These are phyloP conservation scores for Hansenula anomala DNA, from an alignment of 1,139 yeast species.

Conservation along the genomic window DNA sequence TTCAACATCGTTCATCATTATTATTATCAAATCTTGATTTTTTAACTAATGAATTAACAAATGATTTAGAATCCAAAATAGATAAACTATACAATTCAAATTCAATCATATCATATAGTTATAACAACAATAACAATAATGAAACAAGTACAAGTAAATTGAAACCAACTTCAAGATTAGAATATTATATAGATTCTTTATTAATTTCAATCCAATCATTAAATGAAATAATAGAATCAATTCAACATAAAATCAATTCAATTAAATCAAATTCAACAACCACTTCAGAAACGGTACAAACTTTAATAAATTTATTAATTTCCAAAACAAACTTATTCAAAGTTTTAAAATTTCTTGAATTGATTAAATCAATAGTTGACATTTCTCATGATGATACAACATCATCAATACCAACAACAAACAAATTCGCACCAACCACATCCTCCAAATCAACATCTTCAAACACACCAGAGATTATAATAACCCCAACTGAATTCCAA, in stretches of 20 bases:
- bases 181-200: slow-evolving; percentile 58
- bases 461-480: slow-evolving; percentile 11
- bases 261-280: slow-evolving; percentile 9
- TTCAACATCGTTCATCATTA: slow-evolving; percentile 33
- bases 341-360: slow-evolving; percentile 42
- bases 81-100: slow-evolving; percentile 38
- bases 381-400: slow-evolving; percentile 17
- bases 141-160: too few species aligned
- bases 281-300: slow-evolving; percentile 36
- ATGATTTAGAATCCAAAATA: slow-evolving; percentile 44
- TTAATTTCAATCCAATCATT: slow-evolving; percentile 53
- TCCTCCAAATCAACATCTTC: slow-evolving; percentile 4
- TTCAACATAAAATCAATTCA: slow-evolving; percentile 9
- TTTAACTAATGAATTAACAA: slow-evolving; percentile 51
- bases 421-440: slow-evolving; percentile 21
- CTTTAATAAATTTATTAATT: slow-evolving; percentile 37
- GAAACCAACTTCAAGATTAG: slow-evolving; percentile 46
- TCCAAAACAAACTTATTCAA: slow-evolving; percentile 40
- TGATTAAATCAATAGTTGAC: slow-evolving; percentile 32
- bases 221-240: slow-evolving; percentile 39
- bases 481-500: slow-evolving; percentile 32
- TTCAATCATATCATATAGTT: slow-evolving; percentile 32
- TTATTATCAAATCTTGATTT: slow-evolving; percentile 57
- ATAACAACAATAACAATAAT: too few species aligned
- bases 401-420: not conserved